Base-by-base conservation (phyloP, 371 early-diverging fungal species). In the Blakeslea trispora region DNA sequence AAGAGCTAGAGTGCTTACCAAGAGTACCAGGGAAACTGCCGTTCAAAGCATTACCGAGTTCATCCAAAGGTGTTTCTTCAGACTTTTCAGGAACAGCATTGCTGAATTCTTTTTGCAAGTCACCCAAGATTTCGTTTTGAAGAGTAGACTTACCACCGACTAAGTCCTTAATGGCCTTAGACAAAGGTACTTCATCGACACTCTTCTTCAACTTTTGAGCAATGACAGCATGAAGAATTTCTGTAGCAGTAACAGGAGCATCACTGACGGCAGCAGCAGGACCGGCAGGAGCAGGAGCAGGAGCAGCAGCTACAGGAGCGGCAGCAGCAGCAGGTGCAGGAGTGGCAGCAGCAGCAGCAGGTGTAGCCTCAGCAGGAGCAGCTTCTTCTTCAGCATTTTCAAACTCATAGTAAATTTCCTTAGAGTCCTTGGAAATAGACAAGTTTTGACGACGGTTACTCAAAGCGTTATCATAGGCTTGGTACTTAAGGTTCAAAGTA, bases 41-140 rank as follows among this genome's bases (percentile, higher is more conserved):
- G 57, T 84, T 76, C 55, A 97, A 74, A 2, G 84, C 76, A 23
- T 84, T 75, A 45, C 87, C 87, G 19, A 97, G 87, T 63, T 97
- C 97, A 50, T 83, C 78, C 48, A 96, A 77, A 24, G 96, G 90
- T 15, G 88, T 81, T 69, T 97, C 97, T 68, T 97, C 96, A 50
- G 94, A 83, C 79, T 93, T 94, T 71, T 95, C 96, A 28, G 95
- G 92, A 51, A 93, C 84, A 53, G 81, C 68, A 59, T 84, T 85
- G 52, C 88, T 88, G 75, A 97, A 95, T 75, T 97, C 96, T 66
- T 92, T 94, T 67, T 91, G 92, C 50, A 96, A 79, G 72, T 96
- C 96, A 77, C 95, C 97, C 34, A 97, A 81, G 49, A 97, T 96
- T 73, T 97, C 97, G 75, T 96, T 97, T 69, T 96, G 97, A 54